These are phyloP conservation scores for Ephemerocybe angulata DNA, from an alignment of 768 basidiomycete genomes.

Conservation along the genomic window DNA sequence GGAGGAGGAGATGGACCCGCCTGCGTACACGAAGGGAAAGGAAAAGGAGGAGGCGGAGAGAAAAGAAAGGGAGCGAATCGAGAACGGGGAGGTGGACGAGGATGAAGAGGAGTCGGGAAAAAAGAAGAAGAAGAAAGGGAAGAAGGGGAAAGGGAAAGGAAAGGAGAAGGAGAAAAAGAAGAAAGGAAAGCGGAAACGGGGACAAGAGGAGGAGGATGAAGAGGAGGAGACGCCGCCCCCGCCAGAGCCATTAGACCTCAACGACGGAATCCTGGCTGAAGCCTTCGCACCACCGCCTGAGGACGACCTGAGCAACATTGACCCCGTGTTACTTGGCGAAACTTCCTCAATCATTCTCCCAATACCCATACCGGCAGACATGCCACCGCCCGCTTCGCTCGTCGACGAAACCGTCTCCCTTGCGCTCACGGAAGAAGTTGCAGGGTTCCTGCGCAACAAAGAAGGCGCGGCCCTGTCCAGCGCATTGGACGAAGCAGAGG, in stretches of 20 bases:
- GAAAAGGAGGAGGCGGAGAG: constrained; percentile 63
- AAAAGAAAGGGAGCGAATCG: constrained; percentile 33
- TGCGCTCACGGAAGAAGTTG: constrained; percentile 66
- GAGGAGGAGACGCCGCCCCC: constrained; percentile 30
- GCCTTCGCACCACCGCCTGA: constrained; percentile 48
- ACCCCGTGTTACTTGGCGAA: constrained; percentile 47
- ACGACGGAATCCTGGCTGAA: no score
- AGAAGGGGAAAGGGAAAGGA: constrained; percentile 29
- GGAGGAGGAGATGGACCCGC: constrained; percentile 89
- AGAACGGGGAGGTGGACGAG: constrained; percentile 24
- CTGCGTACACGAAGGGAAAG: constrained; percentile 77
- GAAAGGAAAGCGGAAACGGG: constrained; percentile 30
- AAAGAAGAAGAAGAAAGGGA: constrained; percentile 32
- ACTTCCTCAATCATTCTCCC: background rate
- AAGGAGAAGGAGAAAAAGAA: constrained; percentile 38
- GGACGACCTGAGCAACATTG: constrained; percentile 47
- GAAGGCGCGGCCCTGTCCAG: constrained; percentile 56
- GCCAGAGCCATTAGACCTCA: constrained; percentile 23
- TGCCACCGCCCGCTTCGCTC: no score
- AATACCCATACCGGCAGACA: no score
- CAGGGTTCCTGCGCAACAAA: constrained; percentile 57
- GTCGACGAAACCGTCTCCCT: constrained; percentile 62
- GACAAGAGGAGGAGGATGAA: constrained; percentile 25
- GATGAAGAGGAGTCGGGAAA: constrained; percentile 26
- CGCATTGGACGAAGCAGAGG: constrained; percentile 67